These are phyloP conservation scores for Xylariaceae sp. DNA, from an alignment of 2,329 filamentous ascomycete genomes.

Conservation along the genomic window DNA sequence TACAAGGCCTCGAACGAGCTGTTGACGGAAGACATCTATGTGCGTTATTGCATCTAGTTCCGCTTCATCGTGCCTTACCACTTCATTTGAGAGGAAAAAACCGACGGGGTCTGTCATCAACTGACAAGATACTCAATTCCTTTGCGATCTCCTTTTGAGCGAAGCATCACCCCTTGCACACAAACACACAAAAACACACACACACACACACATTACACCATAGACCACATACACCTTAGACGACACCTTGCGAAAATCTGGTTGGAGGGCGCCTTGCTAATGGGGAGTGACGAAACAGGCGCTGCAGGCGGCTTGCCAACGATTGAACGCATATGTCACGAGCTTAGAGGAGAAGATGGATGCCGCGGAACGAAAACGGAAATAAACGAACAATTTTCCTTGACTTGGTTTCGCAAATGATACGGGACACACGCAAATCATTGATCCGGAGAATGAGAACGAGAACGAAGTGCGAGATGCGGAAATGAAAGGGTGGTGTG, in stretches of 20 bases:
- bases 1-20: constrained; percentile 93
- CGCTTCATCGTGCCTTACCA: constrained; percentile 18
- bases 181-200: background rate
- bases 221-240: background rate
- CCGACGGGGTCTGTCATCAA: constrained; percentile 9
- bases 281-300: constrained; percentile 49
- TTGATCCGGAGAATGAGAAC: background rate
- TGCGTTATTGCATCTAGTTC: constrained; percentile 55
- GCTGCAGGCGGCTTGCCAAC: constrained; percentile 81
- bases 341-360: constrained; percentile 77
- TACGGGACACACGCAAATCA: constrained; percentile 1
- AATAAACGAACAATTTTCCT: constrained; percentile 37
- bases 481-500: too few species aligned
- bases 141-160: constrained; percentile 20
- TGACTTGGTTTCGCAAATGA: background rate
- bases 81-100: constrained; percentile 7
- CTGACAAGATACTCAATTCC: constrained; percentile 13
- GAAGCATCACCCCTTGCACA: constrained; percentile 19
- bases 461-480: background rate
- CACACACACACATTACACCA: background rate
- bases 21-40: constrained; percentile 92
- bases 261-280: constrained; percentile 7
- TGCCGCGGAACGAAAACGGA: constrained; percentile 61
- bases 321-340: constrained; percentile 79
- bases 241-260: constrained; percentile 1